Conservation (phyloP, 2,329 filamentous ascomycete species). For the Byssoonygena ceratinophila region DNA sequence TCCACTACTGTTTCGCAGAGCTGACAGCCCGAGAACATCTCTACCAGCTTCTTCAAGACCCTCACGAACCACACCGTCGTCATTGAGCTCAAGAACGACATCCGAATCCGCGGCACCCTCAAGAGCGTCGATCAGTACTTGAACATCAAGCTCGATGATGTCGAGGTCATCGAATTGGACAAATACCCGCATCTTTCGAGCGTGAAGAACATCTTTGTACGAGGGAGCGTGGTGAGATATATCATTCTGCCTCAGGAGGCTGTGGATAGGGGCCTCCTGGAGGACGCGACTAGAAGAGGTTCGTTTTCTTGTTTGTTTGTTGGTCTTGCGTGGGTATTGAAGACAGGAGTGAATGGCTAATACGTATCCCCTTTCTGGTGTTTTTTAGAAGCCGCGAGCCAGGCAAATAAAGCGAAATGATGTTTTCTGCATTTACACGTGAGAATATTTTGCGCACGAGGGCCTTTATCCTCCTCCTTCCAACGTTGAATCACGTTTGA, state of each 20-base stretch:
- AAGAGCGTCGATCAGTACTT: constrained; percentile 98
- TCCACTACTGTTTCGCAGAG: too few species aligned
- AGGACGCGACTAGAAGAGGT: constrained; percentile 87
- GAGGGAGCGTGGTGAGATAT: constrained; percentile 84
- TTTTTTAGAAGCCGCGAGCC: constrained; percentile 39
- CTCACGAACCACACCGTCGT: constrained; percentile 95
- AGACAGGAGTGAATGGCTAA: not conserved
- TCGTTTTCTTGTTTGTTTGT: constrained; percentile 17
- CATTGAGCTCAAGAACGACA: constrained; percentile 98
- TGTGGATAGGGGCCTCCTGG: constrained; percentile 75
- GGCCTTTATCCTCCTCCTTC: too few species aligned
- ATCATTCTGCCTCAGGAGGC: constrained; percentile 73
- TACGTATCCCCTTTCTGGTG: not conserved
- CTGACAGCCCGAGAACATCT: not conserved
- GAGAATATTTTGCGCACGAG: too few species aligned
- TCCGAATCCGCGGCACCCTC: constrained; percentile 85
- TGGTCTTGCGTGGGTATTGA: constrained; percentile 9
- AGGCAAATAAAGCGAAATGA: constrained; percentile 41
- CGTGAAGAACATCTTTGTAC: constrained; percentile 92
- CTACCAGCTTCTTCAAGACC: constrained; percentile 84
- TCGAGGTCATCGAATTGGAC: constrained; percentile 80
- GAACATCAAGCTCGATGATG: constrained; percentile 97
- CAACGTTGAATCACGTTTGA: too few species aligned
- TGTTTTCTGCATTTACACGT: not conserved
- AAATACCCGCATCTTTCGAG: constrained; percentile 87